Conservation (phyloP, 2,329 filamentous ascomycete species). For the Fusarium sacchari region DNA sequence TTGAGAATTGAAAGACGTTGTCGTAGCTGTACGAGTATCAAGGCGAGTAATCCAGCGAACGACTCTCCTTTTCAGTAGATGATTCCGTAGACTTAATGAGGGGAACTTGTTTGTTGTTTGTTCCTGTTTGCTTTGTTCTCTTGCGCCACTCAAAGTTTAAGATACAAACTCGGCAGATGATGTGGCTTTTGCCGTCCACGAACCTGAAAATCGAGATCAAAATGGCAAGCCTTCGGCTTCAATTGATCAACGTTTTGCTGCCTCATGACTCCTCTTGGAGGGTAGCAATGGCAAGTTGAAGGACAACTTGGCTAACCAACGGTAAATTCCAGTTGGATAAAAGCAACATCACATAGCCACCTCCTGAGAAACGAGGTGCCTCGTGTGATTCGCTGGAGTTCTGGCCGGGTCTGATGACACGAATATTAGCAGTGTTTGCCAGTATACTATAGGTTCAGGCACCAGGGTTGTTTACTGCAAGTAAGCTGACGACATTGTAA, state of each 20-base stretch:
- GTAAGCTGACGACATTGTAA: neutral
- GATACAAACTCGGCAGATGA: neutral
- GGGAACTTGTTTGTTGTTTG: neutral
- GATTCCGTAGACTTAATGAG: accelerated
- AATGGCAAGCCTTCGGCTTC: accelerated
- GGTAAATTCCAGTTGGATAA: no score
- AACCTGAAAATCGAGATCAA: neutral
- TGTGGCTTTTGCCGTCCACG: accelerated
- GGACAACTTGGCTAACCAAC: accelerated
- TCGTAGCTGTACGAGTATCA: neutral
- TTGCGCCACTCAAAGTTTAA: neutral
- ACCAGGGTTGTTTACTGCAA: neutral
- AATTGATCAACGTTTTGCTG: neutral
- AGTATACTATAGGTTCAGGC: neutral
- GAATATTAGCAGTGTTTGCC: neutral
- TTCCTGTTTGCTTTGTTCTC: neutral
- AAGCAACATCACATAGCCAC: neutral
- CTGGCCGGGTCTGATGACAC: no score
- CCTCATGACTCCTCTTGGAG: neutral
- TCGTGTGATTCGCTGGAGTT: neutral
- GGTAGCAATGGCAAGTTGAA: accelerated
- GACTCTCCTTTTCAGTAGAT: neutral
- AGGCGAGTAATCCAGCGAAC: neutral
- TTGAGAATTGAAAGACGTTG: neutral
- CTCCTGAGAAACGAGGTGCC: accelerated